These are phyloP conservation scores for Funneliformis geosporum DNA, from an alignment of 192 early-diverging fungal genomes.

Conservation along the genomic window DNA sequence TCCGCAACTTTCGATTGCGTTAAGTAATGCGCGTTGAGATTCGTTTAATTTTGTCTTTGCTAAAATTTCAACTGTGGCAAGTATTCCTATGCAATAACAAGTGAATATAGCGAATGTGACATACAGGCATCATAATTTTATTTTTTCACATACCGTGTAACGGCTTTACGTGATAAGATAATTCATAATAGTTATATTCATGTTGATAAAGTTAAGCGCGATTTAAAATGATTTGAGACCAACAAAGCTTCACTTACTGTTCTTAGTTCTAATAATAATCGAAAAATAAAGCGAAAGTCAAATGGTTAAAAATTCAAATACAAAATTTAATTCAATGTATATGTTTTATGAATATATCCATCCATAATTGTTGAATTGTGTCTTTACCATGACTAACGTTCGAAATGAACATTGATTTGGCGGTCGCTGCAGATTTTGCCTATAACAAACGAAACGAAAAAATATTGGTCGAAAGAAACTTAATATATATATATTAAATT, in stretches of 20 bases:
- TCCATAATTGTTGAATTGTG: too few species aligned
- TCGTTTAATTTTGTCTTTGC: conserved; percentile 8
- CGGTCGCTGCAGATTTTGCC: not conserved
- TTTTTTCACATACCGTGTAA: conserved; percentile 3
- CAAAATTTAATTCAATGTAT: not conserved
- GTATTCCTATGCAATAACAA: not conserved
- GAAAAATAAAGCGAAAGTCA: not conserved
- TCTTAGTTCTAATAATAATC: not conserved
- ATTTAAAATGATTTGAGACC: not conserved
- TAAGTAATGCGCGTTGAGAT: conserved; percentile 13
- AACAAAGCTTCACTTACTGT: not conserved
- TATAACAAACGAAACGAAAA: not conserved
- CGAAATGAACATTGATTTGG: conserved; percentile 15
- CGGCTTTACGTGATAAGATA: not conserved
- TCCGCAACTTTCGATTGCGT: conserved; percentile 15
- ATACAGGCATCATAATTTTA: not conserved
- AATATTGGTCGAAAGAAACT: not conserved
- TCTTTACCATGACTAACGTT: conserved; percentile 11
- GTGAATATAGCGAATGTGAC: not conserved
- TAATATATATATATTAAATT: not conserved
- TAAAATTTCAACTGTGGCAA: not conserved
- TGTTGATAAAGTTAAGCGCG: not conserved
- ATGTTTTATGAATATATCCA: not conserved
- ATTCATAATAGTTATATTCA: not conserved
- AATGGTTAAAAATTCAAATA: not conserved